Base-by-base conservation (phyloP, 176 grass and related monocot genomes). In the Carex parvula region DNA sequence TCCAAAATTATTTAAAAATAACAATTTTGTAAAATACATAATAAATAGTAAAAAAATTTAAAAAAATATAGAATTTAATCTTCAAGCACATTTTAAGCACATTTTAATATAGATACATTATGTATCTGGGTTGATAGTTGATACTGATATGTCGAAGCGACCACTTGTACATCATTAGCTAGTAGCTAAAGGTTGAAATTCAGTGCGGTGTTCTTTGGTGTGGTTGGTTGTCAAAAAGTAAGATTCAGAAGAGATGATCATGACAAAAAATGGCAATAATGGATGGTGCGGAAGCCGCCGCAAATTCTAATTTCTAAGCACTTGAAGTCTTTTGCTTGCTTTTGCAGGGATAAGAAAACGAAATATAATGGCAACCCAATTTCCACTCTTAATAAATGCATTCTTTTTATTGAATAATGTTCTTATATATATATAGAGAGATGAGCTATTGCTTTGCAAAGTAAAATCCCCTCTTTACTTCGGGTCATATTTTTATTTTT, bases 191-290 rank as follows among this genome's bases (percentile, higher is more conserved):
- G 73, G 8, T 56, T 56, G 73, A 77, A 72, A 56, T 56, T 77
- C 73, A 3, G 50, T 54, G 73, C 50, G n/a, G 16, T 50, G n/a
- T 70, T 70, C 9, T 73, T 74, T 77, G 48, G 56, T 30, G 13
- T 53, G 32, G 18, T 77, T 56, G 73, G 18, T 77, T 56, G 73
- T 77, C 73, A 77, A 77, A 77, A 77, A 77, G 73, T 13, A 32
- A 77, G 73, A 77, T 56, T 55, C 50, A 77, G 72, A 22, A 55
- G 21, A 55, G 48, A 32, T 77, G 46, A 16, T 77, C 12, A 10
- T 56, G 50, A 44, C 20, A 76, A 55, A 75, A 54, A 29, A 75
- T 9, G 20, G 12, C 30, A 30, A 75, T 3, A 30, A 55, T 76
- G 72, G 24, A 48, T 7, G 72, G 72, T 76, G 46, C 5, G 39